These are phyloP conservation scores for Aspergillus homomorphus DNA, from an alignment of 495 filamentous ascomycete genomes.

Conservation along the genomic window DNA sequence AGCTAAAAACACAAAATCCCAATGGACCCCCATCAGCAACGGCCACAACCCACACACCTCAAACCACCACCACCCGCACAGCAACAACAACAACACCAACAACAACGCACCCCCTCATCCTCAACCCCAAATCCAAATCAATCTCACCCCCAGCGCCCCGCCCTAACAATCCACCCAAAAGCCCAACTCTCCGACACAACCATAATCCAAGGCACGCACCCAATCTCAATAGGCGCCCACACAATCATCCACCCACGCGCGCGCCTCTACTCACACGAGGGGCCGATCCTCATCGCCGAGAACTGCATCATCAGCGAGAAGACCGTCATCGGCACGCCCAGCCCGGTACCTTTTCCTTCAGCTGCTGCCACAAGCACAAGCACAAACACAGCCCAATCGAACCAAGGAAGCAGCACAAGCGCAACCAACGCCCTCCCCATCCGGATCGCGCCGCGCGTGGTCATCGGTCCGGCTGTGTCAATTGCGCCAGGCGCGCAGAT, in stretches of 20 bases:
- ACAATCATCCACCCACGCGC: conserved; percentile 81
- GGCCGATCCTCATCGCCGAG: conserved; percentile 68
- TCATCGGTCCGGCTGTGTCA: conserved; percentile 31
- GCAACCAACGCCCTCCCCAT: conserved; percentile 16
- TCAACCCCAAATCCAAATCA: conserved; percentile 18
- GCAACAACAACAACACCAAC: conserved; percentile 19
- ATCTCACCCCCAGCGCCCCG: conserved; percentile 44
- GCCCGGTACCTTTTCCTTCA: conserved; percentile 24
- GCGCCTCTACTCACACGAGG: conserved; percentile 63
- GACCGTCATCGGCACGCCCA: conserved; percentile 51
- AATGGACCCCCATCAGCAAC: conserved; percentile 11
- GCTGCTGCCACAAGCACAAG: conserved; percentile 1
- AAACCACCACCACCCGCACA: conserved; percentile 24
- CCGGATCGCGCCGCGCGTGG: conserved; percentile 36
- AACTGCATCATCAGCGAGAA: conserved; percentile 77
- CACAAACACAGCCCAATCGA: background rate
- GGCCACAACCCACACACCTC: conserved; percentile 25
- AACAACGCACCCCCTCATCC: conserved; percentile 23
- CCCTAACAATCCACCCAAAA: conserved; percentile 65
- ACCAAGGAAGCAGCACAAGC: conserved; percentile 1
- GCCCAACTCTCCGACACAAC: conserved; percentile 76
- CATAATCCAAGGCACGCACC: conserved; percentile 65
- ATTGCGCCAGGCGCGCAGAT: conserved; percentile 37
- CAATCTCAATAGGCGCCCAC: conserved; percentile 66
- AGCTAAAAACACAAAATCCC: background rate